Evolutionary conservation across 116 monocot genomes (phyloP).

Genomic region (Trichopus zeylanicus): DNA sequence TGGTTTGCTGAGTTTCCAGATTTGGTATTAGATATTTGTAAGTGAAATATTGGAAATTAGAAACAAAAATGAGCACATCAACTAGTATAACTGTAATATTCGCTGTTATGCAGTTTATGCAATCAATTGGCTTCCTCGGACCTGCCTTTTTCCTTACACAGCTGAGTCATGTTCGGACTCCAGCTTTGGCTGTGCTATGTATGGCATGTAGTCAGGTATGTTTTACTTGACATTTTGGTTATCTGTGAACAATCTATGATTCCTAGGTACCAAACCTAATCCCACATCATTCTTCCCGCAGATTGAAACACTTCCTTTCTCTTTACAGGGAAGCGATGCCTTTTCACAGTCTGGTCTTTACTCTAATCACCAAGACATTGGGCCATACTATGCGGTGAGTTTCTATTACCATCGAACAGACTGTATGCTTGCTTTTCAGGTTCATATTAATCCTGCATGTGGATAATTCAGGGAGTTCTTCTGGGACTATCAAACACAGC

Average conservation of each 20-base stretch:
- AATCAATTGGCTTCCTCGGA: slow-evolving; percentile 94
- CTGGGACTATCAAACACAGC: slow-evolving; percentile 93
- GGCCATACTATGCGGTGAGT: slow-evolving; percentile 85
- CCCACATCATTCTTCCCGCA: no score
- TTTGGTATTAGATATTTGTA: no score
- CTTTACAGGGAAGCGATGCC: slow-evolving; percentile 89
- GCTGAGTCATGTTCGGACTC: slow-evolving; percentile 61
- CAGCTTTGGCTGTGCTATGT: slow-evolving; percentile 83
- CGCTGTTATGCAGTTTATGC: slow-evolving; percentile 66
- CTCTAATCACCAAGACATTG: slow-evolving; percentile 98
- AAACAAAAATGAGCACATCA: no score
- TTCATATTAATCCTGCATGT: background rate
- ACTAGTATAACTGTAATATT: background rate
- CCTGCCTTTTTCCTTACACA: slow-evolving; percentile 94
- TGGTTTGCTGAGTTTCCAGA: no score
- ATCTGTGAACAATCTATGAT: no score
- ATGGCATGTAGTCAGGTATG: slow-evolving; percentile 99
- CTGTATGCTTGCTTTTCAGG: background rate
- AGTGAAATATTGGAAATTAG: no score
- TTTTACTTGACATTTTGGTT: no score
- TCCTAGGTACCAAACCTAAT: no score
- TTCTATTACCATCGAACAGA: background rate
- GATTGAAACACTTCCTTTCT: no score
- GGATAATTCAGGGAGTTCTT: slow-evolving; percentile 54
- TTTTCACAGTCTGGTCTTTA: slow-evolving; percentile 97